Evolutionary conservation across 164 flowering plant genomes (phyloP).

Genomic region (Protea cynaroides): DNA sequence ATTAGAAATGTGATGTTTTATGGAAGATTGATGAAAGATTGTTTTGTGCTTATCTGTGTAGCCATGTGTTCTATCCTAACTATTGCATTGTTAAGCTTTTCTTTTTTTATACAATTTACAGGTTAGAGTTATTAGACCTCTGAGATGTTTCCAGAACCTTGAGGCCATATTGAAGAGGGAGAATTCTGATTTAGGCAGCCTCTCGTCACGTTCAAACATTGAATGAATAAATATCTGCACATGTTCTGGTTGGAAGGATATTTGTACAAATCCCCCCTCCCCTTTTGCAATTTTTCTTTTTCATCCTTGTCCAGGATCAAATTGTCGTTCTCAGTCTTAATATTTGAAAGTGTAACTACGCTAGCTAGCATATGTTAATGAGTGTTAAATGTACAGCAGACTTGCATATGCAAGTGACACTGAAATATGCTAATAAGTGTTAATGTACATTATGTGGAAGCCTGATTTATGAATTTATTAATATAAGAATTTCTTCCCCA

Average conservation of each 20-base stretch:
- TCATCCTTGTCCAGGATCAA: background rate
- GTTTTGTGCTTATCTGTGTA: too few species aligned
- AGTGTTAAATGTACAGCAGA: too few species aligned
- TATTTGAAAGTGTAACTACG: background rate
- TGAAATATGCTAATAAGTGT: background rate
- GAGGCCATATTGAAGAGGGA: conserved; percentile 60
- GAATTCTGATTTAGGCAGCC: conserved; percentile 35
- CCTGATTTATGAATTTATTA: background rate
- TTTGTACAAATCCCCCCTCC: background rate
- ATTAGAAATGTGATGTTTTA: too few species aligned
- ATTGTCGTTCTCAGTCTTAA: background rate
- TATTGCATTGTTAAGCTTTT: background rate
- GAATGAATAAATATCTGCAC: background rate
- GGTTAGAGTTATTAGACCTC: conserved; percentile 33
- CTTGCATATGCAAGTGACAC: background rate
- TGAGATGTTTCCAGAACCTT: conserved; percentile 60
- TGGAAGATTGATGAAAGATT: too few species aligned
- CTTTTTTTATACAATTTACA: conserved; percentile 19
- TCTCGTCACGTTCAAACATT: conserved; percentile 12
- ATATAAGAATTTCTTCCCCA: too few species aligned
- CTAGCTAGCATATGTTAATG: background rate
- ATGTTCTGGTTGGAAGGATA: background rate
- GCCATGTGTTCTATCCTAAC: background rate
- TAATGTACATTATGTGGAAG: background rate
- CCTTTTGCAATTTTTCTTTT: background rate